A percentile compares a stretch with the other conserved stretches of the same genome.
phyloP scores from a whole-genome alignment of 192 early-diverging fungal species.

The Podila verticillata region DNA sequence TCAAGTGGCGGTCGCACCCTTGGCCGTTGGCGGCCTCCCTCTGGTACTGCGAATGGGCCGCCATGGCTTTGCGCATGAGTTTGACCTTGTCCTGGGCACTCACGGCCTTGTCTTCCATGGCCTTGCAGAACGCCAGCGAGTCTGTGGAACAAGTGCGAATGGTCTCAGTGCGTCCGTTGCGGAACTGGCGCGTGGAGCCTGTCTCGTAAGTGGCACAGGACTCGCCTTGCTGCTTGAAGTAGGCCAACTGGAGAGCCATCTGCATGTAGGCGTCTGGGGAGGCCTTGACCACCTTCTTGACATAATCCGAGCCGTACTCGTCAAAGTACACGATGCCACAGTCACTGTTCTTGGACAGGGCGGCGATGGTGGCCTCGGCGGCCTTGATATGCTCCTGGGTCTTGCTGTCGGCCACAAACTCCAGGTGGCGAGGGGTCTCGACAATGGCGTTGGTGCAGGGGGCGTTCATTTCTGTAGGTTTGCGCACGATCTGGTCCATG shows the following conservation, averaged over 20 bases:
- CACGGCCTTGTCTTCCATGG: conserved; percentile 64
- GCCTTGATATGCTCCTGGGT: conserved; percentile 42
- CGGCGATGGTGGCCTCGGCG: conserved; percentile 64
- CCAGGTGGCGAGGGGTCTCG: conserved; percentile 23
- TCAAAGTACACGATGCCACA: conserved; percentile 69
- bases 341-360: conserved; percentile 67
- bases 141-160: conserved; percentile 81
- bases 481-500: conserved; percentile 58
- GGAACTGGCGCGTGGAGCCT: conserved; percentile 79
- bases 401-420: conserved; percentile 49
- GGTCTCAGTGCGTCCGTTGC: conserved; percentile 90
- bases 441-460: conserved; percentile 37
- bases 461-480: conserved; percentile 49
- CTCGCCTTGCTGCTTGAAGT: conserved; percentile 73
- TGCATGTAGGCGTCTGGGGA: conserved; percentile 89
- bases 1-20: conserved; percentile 85
- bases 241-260: conserved; percentile 88
- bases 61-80: conserved; percentile 69
- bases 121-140: conserved; percentile 71
- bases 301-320: conserved; percentile 77
- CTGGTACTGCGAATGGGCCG: conserved; percentile 74
- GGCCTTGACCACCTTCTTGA: conserved; percentile 71
- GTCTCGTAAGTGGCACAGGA: conserved; percentile 87
- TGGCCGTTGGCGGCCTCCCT: conserved; percentile 76
- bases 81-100: conserved; percentile 66